Evolutionary conservation across 805 yeast species (phyloP).

Genomic region (Spencermartinsiella europaea): DNA sequence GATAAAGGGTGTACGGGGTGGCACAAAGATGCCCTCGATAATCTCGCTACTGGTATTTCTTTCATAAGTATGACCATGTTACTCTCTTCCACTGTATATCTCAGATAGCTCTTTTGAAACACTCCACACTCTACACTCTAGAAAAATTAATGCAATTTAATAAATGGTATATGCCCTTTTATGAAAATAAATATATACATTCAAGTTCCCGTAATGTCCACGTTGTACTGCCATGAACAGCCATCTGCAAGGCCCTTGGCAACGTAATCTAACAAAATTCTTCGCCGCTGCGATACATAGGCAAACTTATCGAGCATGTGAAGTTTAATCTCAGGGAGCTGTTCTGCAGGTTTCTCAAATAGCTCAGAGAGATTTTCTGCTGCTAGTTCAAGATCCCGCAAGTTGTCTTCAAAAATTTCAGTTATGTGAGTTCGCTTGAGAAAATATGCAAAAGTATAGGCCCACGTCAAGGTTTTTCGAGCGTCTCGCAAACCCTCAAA

Average conservation of each 20-base stretch:
- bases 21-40: too few relatives aligned
- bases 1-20: too few relatives aligned
- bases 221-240: conserved; percentile 31
- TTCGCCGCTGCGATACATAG: conserved; percentile 39
- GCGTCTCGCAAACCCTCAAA: conserved; percentile 60
- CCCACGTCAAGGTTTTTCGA: conserved; percentile 80
- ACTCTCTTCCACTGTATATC: too few relatives aligned
- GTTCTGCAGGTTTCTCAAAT: conserved; percentile 39
- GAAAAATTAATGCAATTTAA: too few relatives aligned
- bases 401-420: conserved; percentile 65
- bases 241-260: conserved; percentile 38
- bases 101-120: too few relatives aligned
- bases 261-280: conserved; percentile 41
- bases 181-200: too few relatives aligned
- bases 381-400: conserved; percentile 54
- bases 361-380: conserved; percentile 66
- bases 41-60: too few relatives aligned
- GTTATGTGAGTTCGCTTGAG: conserved; percentile 50
- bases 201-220: too few relatives aligned
- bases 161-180: too few relatives aligned
- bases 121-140: too few relatives aligned
- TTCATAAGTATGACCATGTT: too few relatives aligned
- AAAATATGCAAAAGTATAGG: conserved; percentile 76
- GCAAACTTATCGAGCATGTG: conserved; percentile 41
- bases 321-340: conserved; percentile 34